Conservation (phyloP, 805 yeast species). For the Cyberlindnera japonica region DNA sequence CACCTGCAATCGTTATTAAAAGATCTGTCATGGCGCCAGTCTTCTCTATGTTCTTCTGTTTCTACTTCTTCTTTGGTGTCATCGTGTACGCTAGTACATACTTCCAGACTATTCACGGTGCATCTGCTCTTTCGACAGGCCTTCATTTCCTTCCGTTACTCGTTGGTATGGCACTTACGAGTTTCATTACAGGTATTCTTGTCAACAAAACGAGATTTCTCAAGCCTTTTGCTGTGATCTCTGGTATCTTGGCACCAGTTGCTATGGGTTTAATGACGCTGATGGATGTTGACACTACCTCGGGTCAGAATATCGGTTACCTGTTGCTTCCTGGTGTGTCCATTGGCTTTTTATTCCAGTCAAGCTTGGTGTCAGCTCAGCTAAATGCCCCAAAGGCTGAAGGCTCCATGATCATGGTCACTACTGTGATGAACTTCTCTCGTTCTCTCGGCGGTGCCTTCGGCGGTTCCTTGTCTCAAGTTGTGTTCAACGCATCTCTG, state of each 20-base stretch:
- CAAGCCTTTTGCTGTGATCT: conserved; percentile 33
- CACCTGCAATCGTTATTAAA: conserved; percentile 15
- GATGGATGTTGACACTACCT: conserved; percentile 29
- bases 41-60: background rate
- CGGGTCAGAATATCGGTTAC: conserved; percentile 32
- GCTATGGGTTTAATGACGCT: conserved; percentile 34
- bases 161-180: conserved; percentile 32
- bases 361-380: conserved; percentile 30
- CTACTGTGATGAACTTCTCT: conserved; percentile 38
- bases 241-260: conserved; percentile 27
- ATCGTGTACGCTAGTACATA: conserved; percentile 6
- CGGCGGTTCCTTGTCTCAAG: conserved; percentile 37
- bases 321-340: conserved; percentile 34
- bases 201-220: conserved; percentile 32
- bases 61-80: conserved; percentile 4
- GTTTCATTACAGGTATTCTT: conserved; percentile 25
- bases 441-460: conserved; percentile 44
- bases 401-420: conserved; percentile 44
- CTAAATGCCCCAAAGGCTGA: conserved; percentile 44
- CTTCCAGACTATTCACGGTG: conserved; percentile 31
- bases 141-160: conserved; percentile 40
- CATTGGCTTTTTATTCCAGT: conserved; percentile 33
- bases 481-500: conserved; percentile 33
- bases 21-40: conserved; percentile 2
- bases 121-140: conserved; percentile 43